phyloP scores from a whole-genome alignment of 2,329 filamentous ascomycete genomes.

The Aureobasidium namibiae region DNA sequence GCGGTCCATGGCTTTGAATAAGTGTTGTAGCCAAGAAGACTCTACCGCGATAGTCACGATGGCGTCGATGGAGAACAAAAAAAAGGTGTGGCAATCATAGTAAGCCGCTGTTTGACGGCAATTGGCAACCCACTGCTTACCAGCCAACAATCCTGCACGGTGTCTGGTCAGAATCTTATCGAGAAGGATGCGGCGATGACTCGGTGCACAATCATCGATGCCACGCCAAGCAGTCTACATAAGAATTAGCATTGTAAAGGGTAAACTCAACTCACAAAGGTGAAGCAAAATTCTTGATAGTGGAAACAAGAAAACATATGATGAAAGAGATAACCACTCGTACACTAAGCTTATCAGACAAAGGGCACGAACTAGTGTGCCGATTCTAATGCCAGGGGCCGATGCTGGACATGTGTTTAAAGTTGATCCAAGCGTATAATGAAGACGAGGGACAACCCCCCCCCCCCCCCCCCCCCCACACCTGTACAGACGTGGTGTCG shows the following conservation, averaged over 20 bases:
- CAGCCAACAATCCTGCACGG: background rate
- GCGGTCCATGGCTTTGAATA: background rate
- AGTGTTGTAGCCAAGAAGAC: background rate
- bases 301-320: background rate
- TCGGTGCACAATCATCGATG: background rate
- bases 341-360: background rate
- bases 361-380: background rate
- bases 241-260: background rate
- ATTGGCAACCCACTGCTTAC: background rate
- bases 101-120: background rate
- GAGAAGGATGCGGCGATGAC: background rate
- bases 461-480: too few species aligned
- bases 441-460: background rate
- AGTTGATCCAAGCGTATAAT: background rate
- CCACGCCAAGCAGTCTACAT: background rate
- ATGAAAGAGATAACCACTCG: background rate
- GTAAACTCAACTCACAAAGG: background rate
- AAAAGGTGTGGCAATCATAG: background rate
- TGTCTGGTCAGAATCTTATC: background rate
- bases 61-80: too few species aligned
- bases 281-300: background rate
- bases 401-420: background rate
- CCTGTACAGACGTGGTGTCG: background rate
- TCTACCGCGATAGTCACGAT: background rate
- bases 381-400: background rate